A percentile compares a stretch with the other conserved stretches of the same genome.
phyloP scores from a whole-genome alignment of 2,329 filamentous ascomycete species.

The Sclerotinia sclerotiorum region DNA sequence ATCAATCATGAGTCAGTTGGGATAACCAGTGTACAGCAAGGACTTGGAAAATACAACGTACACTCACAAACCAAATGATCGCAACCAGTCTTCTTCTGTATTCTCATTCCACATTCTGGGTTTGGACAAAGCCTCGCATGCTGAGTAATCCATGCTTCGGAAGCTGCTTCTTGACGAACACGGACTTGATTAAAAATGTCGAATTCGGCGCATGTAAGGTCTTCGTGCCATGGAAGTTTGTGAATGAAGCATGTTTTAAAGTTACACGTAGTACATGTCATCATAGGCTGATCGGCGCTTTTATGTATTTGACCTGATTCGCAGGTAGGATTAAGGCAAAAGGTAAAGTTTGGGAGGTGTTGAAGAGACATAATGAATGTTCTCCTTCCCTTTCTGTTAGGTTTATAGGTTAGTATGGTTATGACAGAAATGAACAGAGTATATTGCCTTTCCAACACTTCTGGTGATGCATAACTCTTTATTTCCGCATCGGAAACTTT shows the following conservation, averaged over 20 bases:
- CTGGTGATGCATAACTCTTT: slow-evolving; percentile 9
- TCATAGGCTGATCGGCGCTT: not conserved
- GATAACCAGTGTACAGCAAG: not conserved
- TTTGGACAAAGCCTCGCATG: slow-evolving; percentile 8
- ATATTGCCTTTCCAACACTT: not conserved
- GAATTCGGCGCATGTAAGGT: slow-evolving; percentile 9
- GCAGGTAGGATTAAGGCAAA: not conserved
- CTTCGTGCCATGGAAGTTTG: slow-evolving; percentile 16
- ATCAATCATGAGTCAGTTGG: not conserved
- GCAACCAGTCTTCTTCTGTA: not conserved
- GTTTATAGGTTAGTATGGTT: not conserved
- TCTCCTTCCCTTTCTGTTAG: not conserved
- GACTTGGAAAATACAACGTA: not conserved
- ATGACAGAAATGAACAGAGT: not conserved
- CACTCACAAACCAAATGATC: slow-evolving; percentile 9
- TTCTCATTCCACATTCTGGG: slow-evolving; percentile 4
- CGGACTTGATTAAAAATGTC: not conserved
- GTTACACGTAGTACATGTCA: not conserved
- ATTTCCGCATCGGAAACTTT: slow-evolving; percentile 13
- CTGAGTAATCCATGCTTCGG: not conserved
- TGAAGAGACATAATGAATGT: not conserved
- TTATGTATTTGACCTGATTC: slow-evolving; percentile 9
- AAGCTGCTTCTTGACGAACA: slow-evolving; percentile 4
- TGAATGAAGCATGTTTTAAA: slow-evolving; percentile 14
- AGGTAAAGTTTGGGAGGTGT: slow-evolving; percentile 1